Evolutionary conservation across 495 filamentous ascomycete genomes (phyloP).

Genomic region (Hypoxylon cercidicola): DNA sequence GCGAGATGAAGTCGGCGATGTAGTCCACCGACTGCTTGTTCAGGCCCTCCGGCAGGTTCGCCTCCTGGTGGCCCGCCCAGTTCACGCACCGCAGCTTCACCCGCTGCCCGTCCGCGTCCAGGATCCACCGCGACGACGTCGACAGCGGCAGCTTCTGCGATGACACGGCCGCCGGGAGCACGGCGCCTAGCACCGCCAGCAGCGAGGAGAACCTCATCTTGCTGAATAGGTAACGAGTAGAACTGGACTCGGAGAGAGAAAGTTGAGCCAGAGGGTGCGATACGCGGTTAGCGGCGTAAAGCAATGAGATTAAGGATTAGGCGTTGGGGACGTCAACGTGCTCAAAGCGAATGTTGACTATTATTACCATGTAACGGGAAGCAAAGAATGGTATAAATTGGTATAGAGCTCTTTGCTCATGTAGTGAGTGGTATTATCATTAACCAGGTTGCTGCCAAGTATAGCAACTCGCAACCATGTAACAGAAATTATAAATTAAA

Average conservation of each 20-base stretch:
- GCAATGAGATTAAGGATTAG: constrained; percentile 1
- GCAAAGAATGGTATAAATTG: constrained; percentile 8
- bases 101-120: constrained; percentile 56
- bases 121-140: constrained; percentile 61
- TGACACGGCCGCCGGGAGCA: constrained; percentile 40
- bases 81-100: constrained; percentile 64
- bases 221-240: neutral
- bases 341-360: constrained; percentile 3
- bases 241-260: neutral
- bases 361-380: neutral
- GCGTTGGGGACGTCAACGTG: neutral
- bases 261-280: neutral
- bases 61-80: constrained; percentile 62
- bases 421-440: constrained; percentile 6
- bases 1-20: constrained; percentile 55
- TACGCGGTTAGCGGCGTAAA: constrained; percentile 14
- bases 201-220: constrained; percentile 42
- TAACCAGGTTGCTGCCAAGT: neutral
- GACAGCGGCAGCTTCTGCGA: constrained; percentile 51
- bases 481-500: constrained; percentile 7
- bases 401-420: constrained; percentile 6
- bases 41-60: constrained; percentile 61
- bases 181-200: constrained; percentile 35
- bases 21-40: constrained; percentile 55
- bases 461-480: constrained; percentile 2